phyloP scores from a whole-genome alignment of 129 eudicot genomes.

The Gnaphalium uliginosum region DNA sequence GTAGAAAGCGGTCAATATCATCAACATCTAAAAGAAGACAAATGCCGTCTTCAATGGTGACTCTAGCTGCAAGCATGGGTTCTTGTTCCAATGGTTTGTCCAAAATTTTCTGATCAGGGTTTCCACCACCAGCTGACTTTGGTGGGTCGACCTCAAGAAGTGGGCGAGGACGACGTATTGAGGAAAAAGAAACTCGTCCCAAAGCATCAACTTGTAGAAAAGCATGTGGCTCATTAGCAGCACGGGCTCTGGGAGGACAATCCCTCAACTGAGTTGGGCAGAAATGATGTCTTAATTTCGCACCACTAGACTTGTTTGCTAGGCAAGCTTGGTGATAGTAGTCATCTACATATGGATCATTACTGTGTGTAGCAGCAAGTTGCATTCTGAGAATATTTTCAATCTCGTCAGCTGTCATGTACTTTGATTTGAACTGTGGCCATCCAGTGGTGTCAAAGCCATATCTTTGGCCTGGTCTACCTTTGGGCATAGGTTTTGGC shows the following conservation, averaged over 20 bases:
- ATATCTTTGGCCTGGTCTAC: constrained; percentile 53
- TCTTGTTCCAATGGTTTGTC: constrained; percentile 94
- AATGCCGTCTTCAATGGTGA: constrained; percentile 84
- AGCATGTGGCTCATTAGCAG: constrained; percentile 82
- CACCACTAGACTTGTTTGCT: constrained; percentile 60
- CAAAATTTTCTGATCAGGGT: constrained; percentile 50
- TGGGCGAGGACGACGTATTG: constrained; percentile 95
- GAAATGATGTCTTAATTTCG: constrained; percentile 74
- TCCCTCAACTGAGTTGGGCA: constrained; percentile 77
- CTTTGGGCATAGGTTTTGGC: constrained; percentile 43
- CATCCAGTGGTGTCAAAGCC: constrained; percentile 65
- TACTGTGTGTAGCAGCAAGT: constrained; percentile 90
- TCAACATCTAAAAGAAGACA: constrained; percentile 87
- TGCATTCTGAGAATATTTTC: constrained; percentile 87
- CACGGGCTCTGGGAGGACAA: constrained; percentile 57
- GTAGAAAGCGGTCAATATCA: constrained; percentile 81
- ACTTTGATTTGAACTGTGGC: constrained; percentile 82
- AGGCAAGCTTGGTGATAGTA: constrained; percentile 91
- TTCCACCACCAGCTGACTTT: constrained; percentile 43
- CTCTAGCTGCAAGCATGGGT: constrained; percentile 98
- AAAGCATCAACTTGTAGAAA: constrained; percentile 92
- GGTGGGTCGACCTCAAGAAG: constrained; percentile 89
- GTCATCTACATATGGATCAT: constrained; percentile 91
- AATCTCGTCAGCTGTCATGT: constrained; percentile 82
- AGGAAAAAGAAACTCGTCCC: constrained; percentile 89